These are phyloP conservation scores for Chlorella variabilis DNA, from an alignment of 163 green algal genomes.

Conservation along the genomic window DNA sequence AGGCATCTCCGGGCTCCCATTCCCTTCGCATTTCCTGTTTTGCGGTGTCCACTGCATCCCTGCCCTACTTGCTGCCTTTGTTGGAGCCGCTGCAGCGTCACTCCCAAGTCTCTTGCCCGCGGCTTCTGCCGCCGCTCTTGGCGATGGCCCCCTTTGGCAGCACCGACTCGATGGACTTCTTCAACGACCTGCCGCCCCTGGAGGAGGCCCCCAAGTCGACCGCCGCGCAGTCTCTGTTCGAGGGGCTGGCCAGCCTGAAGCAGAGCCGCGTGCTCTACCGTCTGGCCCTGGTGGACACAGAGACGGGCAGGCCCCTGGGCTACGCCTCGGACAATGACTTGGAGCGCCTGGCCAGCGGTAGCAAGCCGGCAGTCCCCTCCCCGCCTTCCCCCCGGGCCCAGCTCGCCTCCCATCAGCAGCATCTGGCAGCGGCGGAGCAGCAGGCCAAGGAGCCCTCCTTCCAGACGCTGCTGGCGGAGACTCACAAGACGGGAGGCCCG, in stretches of 20 bases:
- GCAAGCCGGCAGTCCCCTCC: neutral
- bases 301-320: neutral
- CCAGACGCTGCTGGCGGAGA: slow-evolving; percentile 26
- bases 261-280: neutral
- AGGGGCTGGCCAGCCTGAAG: neutral
- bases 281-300: slow-evolving; percentile 20
- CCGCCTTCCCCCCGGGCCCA: neutral
- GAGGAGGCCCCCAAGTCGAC: neutral
- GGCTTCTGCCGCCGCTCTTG: too few relatives aligned
- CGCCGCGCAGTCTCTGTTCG: neutral
- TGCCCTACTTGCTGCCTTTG: too few relatives aligned
- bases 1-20: too few relatives aligned
- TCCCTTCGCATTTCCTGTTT: too few relatives aligned
- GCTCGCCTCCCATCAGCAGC: neutral
- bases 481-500: slow-evolving; percentile 19
- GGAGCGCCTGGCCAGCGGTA: neutral
- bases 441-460: slow-evolving; percentile 15
- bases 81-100: too few relatives aligned
- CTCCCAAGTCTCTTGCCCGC: too few relatives aligned
- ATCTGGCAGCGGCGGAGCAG: neutral
- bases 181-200: neutral
- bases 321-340: slow-evolving; percentile 19
- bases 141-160: too few relatives aligned
- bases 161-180: neutral
- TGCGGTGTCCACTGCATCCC: too few relatives aligned